phyloP scores from a whole-genome alignment of 352 stramenopile genomes.

The Pythium rishiriense region DNA sequence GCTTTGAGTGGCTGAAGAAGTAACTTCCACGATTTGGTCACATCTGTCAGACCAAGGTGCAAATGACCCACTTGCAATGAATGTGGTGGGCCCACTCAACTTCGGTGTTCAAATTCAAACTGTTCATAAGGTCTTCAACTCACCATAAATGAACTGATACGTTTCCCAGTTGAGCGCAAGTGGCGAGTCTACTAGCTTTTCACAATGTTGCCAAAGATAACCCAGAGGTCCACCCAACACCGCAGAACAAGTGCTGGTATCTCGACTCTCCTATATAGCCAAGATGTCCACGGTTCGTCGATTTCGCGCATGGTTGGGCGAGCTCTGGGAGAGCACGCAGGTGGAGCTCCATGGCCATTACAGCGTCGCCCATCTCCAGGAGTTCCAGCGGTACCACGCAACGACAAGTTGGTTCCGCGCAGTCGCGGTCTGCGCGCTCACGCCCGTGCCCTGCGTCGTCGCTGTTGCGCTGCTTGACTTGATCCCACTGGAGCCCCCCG shows the following conservation, averaged over 20 bases:
- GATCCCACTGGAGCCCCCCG: constrained; percentile 1
- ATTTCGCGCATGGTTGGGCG: background rate
- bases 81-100: no score
- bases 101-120: no score
- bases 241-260: no score
- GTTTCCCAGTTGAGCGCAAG: background rate
- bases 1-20: constrained; percentile 17
- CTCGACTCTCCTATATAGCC: background rate
- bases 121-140: no score
- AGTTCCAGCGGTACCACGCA: background rate
- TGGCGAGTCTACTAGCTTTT: no score
- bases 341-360: constrained; percentile 23
- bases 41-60: background rate
- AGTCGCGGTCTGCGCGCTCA: constrained; percentile 8
- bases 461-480: constrained; percentile 2
- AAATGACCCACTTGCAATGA: background rate
- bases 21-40: background rate
- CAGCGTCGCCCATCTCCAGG: background rate
- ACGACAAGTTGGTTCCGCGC: constrained; percentile 11
- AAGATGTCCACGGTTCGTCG: background rate
- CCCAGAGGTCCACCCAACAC: background rate
- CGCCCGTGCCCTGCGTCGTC: constrained; percentile 3
- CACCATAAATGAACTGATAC: no score
- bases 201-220: constrained; percentile 1
- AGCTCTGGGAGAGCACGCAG: constrained; percentile 9